phyloP scores from a whole-genome alignment of 169 alveolate genomes.

The Amoebophrya sp. region DNA sequence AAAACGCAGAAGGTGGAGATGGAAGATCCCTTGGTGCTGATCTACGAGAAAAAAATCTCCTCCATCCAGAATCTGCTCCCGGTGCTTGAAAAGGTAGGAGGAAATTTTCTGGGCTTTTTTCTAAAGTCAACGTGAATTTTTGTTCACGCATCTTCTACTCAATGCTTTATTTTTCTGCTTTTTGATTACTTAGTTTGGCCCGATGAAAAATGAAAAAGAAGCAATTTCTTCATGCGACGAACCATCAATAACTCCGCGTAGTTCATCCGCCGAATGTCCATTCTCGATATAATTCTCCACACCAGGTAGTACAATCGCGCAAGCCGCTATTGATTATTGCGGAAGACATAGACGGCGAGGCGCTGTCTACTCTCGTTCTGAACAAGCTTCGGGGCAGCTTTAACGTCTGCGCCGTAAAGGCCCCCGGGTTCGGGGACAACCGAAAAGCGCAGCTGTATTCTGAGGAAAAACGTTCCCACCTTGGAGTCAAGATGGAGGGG shows the following conservation, averaged over 20 bases:
- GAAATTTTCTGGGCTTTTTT: too few species aligned
- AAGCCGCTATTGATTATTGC: slow-evolving; percentile 87
- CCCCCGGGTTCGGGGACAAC: slow-evolving; percentile 89
- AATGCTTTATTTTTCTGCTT: too few species aligned
- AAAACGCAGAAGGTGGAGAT: slow-evolving; percentile 89
- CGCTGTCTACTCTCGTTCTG: slow-evolving; percentile 89
- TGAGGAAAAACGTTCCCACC: not conserved
- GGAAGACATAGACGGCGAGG: slow-evolving; percentile 96
- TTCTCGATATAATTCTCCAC: too few species aligned
- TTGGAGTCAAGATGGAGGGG: not conserved
- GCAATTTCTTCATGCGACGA: too few species aligned
- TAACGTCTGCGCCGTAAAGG: slow-evolving; percentile 85
- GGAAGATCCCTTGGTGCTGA: slow-evolving; percentile 89
- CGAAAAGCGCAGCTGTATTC: slow-evolving; percentile 71
- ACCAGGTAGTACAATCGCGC: slow-evolving; percentile 74
- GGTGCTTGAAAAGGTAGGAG: slow-evolving; percentile 71
- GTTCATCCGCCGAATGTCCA: too few species aligned
- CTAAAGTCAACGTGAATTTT: too few species aligned
- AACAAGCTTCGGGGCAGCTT: slow-evolving; percentile 92
- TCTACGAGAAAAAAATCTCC: slow-evolving; percentile 88
- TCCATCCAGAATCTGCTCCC: slow-evolving; percentile 81
- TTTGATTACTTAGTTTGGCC: too few species aligned
- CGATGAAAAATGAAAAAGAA: too few species aligned
- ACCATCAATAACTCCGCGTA: too few species aligned
- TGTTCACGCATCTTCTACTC: too few species aligned